Evolutionary conservation across 345 rosid genomes (phyloP), one percentile per base, ranked within the genome.

Genomic region (Camelina neglecta): DNA sequence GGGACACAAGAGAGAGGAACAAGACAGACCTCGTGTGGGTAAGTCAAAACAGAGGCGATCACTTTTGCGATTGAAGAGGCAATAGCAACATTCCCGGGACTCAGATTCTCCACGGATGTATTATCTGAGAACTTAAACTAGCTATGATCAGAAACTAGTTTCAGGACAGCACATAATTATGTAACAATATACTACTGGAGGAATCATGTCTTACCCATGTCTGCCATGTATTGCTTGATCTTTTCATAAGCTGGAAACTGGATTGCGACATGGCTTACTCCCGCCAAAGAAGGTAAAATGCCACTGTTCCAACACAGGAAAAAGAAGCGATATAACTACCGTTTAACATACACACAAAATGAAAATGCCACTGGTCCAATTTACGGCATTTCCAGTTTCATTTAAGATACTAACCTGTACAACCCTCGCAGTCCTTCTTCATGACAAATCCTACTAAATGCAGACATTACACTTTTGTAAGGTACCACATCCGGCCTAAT

Each of bases 161-260:
- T 41, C 20, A 53, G 53, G 38, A 54, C 26, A 50, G 38, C 57
- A 67, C 55, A 18, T 73, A 31, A 47, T 65, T 57, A 67, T 67
- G 24, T 48, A 77, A 44, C 38, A 57, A 29, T 29, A 57, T 7
- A 26, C 54, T 57, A 29, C 26, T 18, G 63, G 55, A 60, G 42
- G 48, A 51, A 49, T n/a, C 21, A 61, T 65, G 11, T 42, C 29
- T 76, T 89, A 90, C 99, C 87, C 49, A 75, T 89, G 35, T 80
- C 60, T 7, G 99, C 98, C 83, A 95, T 83, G 78, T 85, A 89
- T 41, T 38, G 77, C 80, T 95, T 95, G n/a, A 93, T 89, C 85
- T 87, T 86, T 80, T 95, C 99, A 41, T 92, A 92, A 24, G 92
- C 96, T 12, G 99, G 97, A 85, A 95, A 92, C 79, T 95, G 99